Evolutionary conservation across 805 yeast genomes (phyloP).

Genomic region (Geotrichum ghanense): DNA sequence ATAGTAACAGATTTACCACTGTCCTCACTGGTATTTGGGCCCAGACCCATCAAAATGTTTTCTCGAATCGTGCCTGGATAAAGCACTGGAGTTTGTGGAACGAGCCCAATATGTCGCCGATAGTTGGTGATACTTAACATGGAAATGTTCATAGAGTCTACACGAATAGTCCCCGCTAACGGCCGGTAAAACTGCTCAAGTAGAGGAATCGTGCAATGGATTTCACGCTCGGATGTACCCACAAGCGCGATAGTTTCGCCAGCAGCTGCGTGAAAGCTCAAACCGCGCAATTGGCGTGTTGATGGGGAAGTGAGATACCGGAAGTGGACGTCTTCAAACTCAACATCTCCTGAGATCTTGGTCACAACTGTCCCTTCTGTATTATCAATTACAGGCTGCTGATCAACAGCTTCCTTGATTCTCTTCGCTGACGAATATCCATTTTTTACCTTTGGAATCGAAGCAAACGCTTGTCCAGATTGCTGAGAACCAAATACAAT

Average conservation of each 20-base stretch:
- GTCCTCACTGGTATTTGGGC: too few relatives aligned
- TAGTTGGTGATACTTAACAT: conserved; percentile 33
- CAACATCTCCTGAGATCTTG: conserved; percentile 32
- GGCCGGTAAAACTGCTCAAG: conserved; percentile 27
- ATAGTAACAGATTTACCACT: conserved; percentile 14
- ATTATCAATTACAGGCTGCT: neutral
- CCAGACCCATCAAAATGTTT: conserved; percentile 34
- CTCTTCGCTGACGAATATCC: neutral
- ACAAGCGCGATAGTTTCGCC: conserved; percentile 44
- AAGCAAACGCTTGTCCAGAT: conserved; percentile 3
- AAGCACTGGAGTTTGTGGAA: conserved; percentile 42
- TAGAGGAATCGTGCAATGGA: conserved; percentile 33
- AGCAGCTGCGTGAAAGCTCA: conserved; percentile 32
- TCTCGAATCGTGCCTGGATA: conserved; percentile 37
- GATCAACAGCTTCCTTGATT: neutral
- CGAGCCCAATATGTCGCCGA: conserved; percentile 37
- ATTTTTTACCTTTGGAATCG: neutral
- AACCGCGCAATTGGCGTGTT: conserved; percentile 32
- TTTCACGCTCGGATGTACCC: conserved; percentile 43
- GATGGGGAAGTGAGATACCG: conserved; percentile 42
- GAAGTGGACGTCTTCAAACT: conserved; percentile 41
- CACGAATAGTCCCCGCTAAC: neutral
- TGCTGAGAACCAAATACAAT: conserved; percentile 9
- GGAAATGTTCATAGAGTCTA: conserved; percentile 23
- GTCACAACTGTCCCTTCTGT: conserved; percentile 4